phyloP scores from a whole-genome alignment of 2,329 filamentous ascomycete genomes.

The Sporothrix euskadiensis region DNA sequence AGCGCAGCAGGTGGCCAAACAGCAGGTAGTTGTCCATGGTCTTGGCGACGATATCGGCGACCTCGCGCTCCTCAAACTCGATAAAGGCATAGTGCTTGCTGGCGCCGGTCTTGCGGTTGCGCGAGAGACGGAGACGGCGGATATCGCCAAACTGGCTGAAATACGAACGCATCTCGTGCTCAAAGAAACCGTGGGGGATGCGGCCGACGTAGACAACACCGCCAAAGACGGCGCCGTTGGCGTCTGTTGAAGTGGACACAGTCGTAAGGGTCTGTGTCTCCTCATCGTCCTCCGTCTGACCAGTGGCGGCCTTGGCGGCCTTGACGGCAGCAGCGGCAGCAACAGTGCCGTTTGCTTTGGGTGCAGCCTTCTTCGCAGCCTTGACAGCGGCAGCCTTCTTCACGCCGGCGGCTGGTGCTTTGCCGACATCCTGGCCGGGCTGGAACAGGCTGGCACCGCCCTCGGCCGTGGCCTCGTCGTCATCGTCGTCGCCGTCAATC shows the following conservation, averaged over 20 bases:
- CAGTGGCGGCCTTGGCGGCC: not conserved
- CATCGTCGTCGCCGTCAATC: slow-evolving; percentile 27
- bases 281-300: not conserved
- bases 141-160: slow-evolving; percentile 92
- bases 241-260: slow-evolving; percentile 43
- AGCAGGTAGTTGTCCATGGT: slow-evolving; percentile 98
- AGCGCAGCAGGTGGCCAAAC: slow-evolving; percentile 91
- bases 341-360: not conserved
- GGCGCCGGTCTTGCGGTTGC: slow-evolving; percentile 87
- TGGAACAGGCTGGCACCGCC: slow-evolving; percentile 32
- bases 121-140: slow-evolving; percentile 73
- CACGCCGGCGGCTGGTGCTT: slow-evolving; percentile 28
- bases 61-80: slow-evolving; percentile 76
- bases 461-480: not conserved
- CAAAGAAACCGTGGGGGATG: slow-evolving; percentile 75
- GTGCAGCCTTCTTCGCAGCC: not conserved
- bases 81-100: slow-evolving; percentile 95
- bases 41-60: slow-evolving; percentile 86
- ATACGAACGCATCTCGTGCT: slow-evolving; percentile 91
- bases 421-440: slow-evolving; percentile 34
- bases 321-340: not conserved
- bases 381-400: slow-evolving; percentile 9
- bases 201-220: slow-evolving; percentile 89
- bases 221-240: slow-evolving; percentile 44
- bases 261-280: not conserved